phyloP scores from a whole-genome alignment of 176 grass and related monocot genomes.

The Thalia dealbata region DNA sequence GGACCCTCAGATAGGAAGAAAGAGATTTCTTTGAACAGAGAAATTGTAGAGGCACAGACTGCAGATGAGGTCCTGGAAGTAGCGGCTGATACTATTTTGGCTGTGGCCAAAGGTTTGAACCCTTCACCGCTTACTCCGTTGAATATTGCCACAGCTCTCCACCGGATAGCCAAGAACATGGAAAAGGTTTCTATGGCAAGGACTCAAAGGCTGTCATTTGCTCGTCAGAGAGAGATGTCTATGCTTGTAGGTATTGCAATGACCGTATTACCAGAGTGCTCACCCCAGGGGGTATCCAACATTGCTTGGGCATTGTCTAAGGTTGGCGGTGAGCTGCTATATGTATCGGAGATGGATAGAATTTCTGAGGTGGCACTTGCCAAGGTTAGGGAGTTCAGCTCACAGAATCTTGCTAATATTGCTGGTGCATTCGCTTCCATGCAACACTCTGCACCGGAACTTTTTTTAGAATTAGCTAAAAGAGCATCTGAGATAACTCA shows the following conservation, averaged over 20 bases:
- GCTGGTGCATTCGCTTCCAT: constrained; percentile 75
- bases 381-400: constrained; percentile 64
- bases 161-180: constrained; percentile 97
- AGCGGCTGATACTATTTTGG: constrained; percentile 32
- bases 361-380: constrained; percentile 53
- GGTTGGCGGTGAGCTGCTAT: constrained; percentile 72
- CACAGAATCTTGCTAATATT: constrained; percentile 79
- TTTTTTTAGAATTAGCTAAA: constrained; percentile 38
- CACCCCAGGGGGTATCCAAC: constrained; percentile 66
- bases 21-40: constrained; percentile 69
- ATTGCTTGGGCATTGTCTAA: constrained; percentile 96
- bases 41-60: constrained; percentile 57
- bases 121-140: constrained; percentile 73
- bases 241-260: constrained; percentile 84
- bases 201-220: constrained; percentile 52
- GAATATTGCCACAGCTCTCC: constrained; percentile 84
- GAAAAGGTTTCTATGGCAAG: constrained; percentile 63
- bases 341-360: constrained; percentile 79
- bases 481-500: constrained; percentile 44
- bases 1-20: constrained; percentile 62
- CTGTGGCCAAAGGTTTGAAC: constrained; percentile 66
- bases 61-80: constrained; percentile 72
- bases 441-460: constrained; percentile 60
- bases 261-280: constrained; percentile 67
- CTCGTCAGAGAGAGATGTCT: constrained; percentile 79